Conservation (phyloP, 2,329 filamentous ascomycete species). For the Pseudogymnoascus sp. region DNA sequence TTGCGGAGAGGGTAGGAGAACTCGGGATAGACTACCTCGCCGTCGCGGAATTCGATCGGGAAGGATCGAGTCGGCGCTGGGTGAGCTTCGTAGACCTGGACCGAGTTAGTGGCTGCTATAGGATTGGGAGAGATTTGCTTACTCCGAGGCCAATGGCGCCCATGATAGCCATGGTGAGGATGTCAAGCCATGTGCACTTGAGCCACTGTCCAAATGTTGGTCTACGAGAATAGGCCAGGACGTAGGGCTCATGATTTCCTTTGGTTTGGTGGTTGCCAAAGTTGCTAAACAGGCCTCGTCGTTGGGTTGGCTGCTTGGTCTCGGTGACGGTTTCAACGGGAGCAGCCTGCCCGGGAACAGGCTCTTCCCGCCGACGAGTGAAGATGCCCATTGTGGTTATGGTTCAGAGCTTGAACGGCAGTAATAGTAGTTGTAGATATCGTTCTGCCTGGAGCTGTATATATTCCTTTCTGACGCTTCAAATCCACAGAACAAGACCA, state of each 20-base stretch:
- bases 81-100: conserved; percentile 51
- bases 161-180: conserved; percentile 57
- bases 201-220: conserved; percentile 63
- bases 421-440: not conserved
- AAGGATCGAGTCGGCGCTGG: conserved; percentile 63
- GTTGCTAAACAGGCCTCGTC: not conserved
- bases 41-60: conserved; percentile 55
- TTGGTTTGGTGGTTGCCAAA: not conserved
- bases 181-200: conserved; percentile 57
- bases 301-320: conserved; percentile 5
- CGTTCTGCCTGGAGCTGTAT: not conserved
- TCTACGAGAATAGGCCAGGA: conserved; percentile 20
- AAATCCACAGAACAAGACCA: not conserved
- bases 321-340: conserved; percentile 3
- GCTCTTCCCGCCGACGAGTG: conserved; percentile 12
- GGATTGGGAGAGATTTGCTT: conserved; percentile 24
- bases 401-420: not conserved
- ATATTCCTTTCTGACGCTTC: not conserved
- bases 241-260: not conserved
- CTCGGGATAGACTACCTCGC: conserved; percentile 59
- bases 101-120: not conserved
- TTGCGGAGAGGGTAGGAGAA: conserved; percentile 63
- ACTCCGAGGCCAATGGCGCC: conserved; percentile 60
- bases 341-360: not conserved
- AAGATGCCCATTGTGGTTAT: conserved; percentile 19